Percentiles rank a stretch among this genome's conserved stretches.
Evolutionary conservation across 306 rosid species (phyloP).

Genomic region (Ochetophila trinervis): DNA sequence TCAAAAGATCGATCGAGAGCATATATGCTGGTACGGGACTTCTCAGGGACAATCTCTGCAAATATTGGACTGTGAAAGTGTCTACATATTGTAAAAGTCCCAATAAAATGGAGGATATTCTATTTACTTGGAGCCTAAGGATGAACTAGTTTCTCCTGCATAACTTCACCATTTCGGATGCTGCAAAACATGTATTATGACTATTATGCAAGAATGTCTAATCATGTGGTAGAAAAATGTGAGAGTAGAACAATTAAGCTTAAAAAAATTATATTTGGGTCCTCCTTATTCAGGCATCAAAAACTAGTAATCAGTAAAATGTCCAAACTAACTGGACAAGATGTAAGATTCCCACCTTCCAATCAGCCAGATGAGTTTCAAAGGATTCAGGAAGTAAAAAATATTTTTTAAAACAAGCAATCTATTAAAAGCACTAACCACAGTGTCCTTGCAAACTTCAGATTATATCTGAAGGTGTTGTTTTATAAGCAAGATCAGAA

Average conservation of each 20-base stretch:
- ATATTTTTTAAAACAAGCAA: too few relatives aligned
- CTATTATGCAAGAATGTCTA: too few relatives aligned
- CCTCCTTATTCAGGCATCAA: background rate
- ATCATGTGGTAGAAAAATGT: too few relatives aligned
- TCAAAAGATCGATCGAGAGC: conserved; percentile 79
- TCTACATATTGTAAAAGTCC: conserved; percentile 5
- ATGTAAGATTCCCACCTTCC: background rate
- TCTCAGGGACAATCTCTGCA: conserved; percentile 93
- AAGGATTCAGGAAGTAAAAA: background rate
- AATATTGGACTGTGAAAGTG: conserved; percentile 75
- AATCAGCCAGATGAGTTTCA: background rate
- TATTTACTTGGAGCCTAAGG: background rate
- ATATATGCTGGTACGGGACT: conserved; percentile 69
- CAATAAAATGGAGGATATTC: background rate
- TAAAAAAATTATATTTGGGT: background rate
- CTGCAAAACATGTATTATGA: too few relatives aligned
- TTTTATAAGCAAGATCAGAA: too few relatives aligned
- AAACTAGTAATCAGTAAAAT: background rate
- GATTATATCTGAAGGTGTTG: too few relatives aligned
- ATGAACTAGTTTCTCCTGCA: background rate
- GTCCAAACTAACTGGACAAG: background rate
- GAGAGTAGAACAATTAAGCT: background rate
- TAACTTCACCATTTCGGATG: background rate
- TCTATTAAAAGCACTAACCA: too few relatives aligned
- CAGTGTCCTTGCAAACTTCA: too few relatives aligned